These are phyloP conservation scores for Tympanopsis confertula DNA, from an alignment of 2,329 filamentous ascomycete species.

Conservation along the genomic window DNA sequence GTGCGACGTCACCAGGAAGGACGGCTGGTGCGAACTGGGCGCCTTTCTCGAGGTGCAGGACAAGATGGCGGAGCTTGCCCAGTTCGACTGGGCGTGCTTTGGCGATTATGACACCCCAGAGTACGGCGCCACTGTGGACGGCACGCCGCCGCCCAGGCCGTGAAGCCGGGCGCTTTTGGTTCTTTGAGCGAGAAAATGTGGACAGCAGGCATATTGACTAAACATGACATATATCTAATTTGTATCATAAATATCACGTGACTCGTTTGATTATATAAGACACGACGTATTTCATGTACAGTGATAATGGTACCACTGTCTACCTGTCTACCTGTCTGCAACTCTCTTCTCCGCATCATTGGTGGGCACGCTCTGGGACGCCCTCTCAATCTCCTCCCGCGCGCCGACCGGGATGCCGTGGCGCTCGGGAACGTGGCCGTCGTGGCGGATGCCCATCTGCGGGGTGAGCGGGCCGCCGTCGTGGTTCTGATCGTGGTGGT, in stretches of 20 bases:
- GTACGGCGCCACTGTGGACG: constrained; percentile 38
- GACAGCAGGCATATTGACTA: no score
- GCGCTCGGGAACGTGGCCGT: constrained; percentile 53
- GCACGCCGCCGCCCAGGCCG: constrained; percentile 28
- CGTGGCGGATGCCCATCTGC: constrained; percentile 62
- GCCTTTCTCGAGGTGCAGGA: constrained; percentile 55
- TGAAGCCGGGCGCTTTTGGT: no score
- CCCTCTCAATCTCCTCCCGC: constrained; percentile 15
- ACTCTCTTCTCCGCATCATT: no score
- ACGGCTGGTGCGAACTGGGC: constrained; percentile 67
- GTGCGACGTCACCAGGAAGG: constrained; percentile 48
- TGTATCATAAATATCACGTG: no score
- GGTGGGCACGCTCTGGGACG: no score
- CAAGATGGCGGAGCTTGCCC: constrained; percentile 40
- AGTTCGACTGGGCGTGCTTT: constrained; percentile 57
- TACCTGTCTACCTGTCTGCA: no score
- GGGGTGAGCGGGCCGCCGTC: constrained; percentile 48
- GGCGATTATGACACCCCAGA: constrained; percentile 36
- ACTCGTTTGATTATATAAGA: no score
- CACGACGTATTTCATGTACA: no score
- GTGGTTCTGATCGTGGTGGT: constrained; percentile 50
- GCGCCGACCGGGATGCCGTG: constrained; percentile 31
- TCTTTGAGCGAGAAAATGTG: no score
- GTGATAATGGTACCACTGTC: no score
- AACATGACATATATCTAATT: no score